A percentile compares a stretch with the other conserved stretches of the same genome.
Conservation (phyloP, 2,329 filamentous ascomycete genomes). For the Aciculosporium take region DNA sequence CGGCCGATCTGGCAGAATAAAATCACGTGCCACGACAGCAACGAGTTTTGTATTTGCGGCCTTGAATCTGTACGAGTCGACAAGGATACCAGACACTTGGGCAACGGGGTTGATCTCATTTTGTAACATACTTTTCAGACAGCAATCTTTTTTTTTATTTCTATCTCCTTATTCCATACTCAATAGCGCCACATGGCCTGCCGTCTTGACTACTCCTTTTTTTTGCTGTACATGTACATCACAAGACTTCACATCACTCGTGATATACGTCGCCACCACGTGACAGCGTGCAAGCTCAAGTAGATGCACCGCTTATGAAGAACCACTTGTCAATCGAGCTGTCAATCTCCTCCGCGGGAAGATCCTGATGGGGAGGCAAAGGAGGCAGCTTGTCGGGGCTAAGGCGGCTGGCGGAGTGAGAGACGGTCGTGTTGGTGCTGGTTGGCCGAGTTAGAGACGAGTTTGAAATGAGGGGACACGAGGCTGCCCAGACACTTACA, state of each 20-base stretch:
- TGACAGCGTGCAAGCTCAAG: conserved; percentile 31
- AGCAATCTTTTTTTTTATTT: too few species aligned
- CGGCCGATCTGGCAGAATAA: conserved; percentile 57
- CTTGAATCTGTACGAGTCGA: conserved; percentile 11
- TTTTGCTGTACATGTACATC: conserved; percentile 4
- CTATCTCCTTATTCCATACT: conserved; percentile 20
- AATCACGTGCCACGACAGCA: conserved; percentile 8
- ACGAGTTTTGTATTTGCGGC: conserved; percentile 18
- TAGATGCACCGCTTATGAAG: conserved; percentile 96
- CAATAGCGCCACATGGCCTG: conserved; percentile 1
- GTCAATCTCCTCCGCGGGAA: conserved; percentile 79
- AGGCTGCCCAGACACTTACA: conserved; percentile 45
- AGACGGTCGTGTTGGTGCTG: conserved; percentile 69
- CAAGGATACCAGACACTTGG: not conserved
- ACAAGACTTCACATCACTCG: conserved; percentile 2
- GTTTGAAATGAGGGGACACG: not conserved
- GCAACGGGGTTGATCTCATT: conserved; percentile 8
- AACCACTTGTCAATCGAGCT: conserved; percentile 99
- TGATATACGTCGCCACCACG: not conserved
- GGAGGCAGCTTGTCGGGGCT: conserved; percentile 55
- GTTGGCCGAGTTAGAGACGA: conserved; percentile 14
- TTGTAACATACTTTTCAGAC: conserved; percentile 8
- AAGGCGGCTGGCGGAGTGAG: conserved; percentile 59
- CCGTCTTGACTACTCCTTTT: conserved; percentile 3
- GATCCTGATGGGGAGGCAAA: conserved; percentile 67